Percentiles rank a stretch among this genome's conserved stretches.
Conservation (phyloP, 2,329 filamentous ascomycete genomes). For the Talaromyces sp. region DNA sequence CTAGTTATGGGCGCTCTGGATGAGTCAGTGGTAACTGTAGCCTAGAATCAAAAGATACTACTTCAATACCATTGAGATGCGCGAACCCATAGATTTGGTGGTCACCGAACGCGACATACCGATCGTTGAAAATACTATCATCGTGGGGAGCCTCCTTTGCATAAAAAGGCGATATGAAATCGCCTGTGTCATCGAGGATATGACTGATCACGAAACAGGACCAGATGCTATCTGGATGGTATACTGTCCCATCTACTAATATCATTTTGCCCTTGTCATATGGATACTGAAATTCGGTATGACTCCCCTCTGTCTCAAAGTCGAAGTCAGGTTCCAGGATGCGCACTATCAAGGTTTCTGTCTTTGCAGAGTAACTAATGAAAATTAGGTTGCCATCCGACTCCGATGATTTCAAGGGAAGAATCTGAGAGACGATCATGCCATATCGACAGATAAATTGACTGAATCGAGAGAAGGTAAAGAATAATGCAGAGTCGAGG, state of each 20-base stretch:
- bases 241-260: not conserved
- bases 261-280: not conserved
- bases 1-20: too few species aligned
- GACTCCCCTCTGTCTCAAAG: too few species aligned
- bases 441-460: conserved; percentile 3
- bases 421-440: not conserved
- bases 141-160: too few species aligned
- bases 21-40: not conserved
- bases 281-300: too few species aligned
- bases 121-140: too few species aligned
- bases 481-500: not conserved
- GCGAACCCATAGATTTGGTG: not conserved
- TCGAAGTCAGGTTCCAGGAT: not conserved
- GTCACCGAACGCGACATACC: not conserved
- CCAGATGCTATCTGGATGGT: not conserved
- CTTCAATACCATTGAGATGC: not conserved
- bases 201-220: not conserved
- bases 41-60: not conserved
- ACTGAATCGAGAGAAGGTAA: not conserved
- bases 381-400: not conserved
- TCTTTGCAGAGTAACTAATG: not conserved
- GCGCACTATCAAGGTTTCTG: not conserved
- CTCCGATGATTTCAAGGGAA: not conserved
- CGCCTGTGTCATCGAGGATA: not conserved
- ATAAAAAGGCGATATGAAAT: too few species aligned